Conservation (phyloP, 768 basidiomycete species). For the Panellus pusillus region DNA sequence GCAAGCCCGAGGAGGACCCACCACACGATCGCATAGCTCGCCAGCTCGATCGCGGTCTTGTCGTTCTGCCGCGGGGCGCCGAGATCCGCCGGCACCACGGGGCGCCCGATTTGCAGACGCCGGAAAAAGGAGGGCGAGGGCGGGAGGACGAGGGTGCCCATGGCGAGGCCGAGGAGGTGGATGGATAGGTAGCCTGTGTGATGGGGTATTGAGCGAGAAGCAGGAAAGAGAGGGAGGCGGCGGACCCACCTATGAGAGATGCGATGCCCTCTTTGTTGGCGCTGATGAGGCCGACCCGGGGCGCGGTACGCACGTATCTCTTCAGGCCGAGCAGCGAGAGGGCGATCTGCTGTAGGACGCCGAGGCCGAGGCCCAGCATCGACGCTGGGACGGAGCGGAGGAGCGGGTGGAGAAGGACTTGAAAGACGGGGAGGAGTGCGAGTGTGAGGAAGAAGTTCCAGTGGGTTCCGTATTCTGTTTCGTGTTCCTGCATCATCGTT, state of each 20-base stretch:
- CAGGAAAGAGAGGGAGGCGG: background rate
- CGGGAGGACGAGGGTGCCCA: conserved; percentile 79
- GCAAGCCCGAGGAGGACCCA: conserved; percentile 59
- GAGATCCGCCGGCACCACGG: conserved; percentile 13
- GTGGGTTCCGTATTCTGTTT: conserved; percentile 93
- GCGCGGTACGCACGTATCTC: conserved; percentile 62
- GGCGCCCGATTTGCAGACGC: conserved; percentile 35
- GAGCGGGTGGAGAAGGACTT: conserved; percentile 68
- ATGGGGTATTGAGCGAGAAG: background rate
- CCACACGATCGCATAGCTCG: conserved; percentile 76
- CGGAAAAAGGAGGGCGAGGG: conserved; percentile 74
- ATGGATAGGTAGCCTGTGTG: conserved; percentile 82
- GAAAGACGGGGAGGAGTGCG: conserved; percentile 72
- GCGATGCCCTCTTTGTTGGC: conserved; percentile 92
- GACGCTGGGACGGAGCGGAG: conserved; percentile 58
- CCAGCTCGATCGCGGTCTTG: conserved; percentile 76
- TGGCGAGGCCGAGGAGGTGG: conserved; percentile 81
- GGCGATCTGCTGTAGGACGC: conserved; percentile 62
- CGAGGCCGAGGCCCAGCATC: conserved; percentile 60
- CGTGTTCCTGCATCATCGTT: conserved; percentile 66
- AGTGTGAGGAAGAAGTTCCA: conserved; percentile 99
- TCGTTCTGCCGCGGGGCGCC: conserved; percentile 55
- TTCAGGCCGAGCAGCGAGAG: conserved; percentile 60
- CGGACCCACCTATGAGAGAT: conserved; percentile 63
- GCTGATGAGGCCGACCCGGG: conserved; percentile 63